Base-by-base conservation (phyloP, 164 flowering plant species). In the Aristolochia fimbriata region DNA sequence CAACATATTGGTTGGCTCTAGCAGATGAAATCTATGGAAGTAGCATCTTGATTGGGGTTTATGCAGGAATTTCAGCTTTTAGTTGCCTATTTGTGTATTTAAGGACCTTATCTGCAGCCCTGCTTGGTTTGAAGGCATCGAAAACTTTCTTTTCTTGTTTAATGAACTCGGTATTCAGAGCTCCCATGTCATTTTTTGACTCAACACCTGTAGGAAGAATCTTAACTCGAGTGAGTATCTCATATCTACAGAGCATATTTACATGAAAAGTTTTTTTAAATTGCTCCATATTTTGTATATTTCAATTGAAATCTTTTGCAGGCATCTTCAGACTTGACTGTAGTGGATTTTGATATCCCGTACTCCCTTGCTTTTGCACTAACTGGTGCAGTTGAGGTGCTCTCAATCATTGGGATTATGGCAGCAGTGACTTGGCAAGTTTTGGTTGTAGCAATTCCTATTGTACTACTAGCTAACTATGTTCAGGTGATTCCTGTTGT, bases 161-260 rank as follows among this genome's bases (percentile, higher is more conserved):
- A 63, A 79, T 70, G 37, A 58, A 74, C 51, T 71, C 96, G 6
- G 70, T 92, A 17, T 92, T 92, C 57, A 78, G 72, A 55, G 96
- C 98, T 70, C 98, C 98, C 11, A 87, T 92, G 96, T 70, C 77
- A 37, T 89, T 89, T 77, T 87, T 87, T 25, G 96, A 92, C 61
- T 85, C 96, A 20, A 92, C 98, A 8, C 96, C 96, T 0, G 73
- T 89, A 16, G 96, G 98, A 30, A 71, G 96, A 65, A 85, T 92
- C 55, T 67, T 92, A 51, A 87, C 93, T 12, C 72, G 96, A 62
- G 97, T 91, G 76, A 74, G 82, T 59, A 16, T 55, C 52, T 33
- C 19, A 22, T 16, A 0, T 37, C 8, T 37, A 37, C 7, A 37
- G 43, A 37, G 43, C 43, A 37, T 0, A 37, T 37, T 37, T 37